These are phyloP conservation scores for Ajuga reptans DNA, from an alignment of 305 asterid genomes.

Conservation along the genomic window DNA sequence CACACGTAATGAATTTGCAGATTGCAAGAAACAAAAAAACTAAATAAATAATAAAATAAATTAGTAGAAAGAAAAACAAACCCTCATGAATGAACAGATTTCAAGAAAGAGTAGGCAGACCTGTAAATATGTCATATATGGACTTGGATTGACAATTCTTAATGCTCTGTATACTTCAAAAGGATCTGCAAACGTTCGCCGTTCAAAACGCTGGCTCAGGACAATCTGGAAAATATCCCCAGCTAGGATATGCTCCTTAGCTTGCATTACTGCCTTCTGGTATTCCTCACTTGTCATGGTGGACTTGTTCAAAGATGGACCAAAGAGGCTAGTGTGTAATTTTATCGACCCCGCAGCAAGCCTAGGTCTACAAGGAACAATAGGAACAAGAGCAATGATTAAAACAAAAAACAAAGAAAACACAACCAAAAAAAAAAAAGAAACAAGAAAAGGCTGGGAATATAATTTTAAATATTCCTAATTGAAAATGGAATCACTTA, in stretches of 20 bases:
- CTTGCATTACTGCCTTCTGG: conserved; percentile 60
- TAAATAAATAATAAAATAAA: too few species aligned
- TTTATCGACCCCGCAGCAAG: conserved; percentile 73
- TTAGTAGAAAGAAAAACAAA: not conserved
- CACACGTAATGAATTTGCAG: conserved; percentile 17
- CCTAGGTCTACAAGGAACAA: conserved; percentile 54
- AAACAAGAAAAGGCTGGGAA: not conserved
- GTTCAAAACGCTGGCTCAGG: conserved; percentile 88
- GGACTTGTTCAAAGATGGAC: conserved; percentile 60
- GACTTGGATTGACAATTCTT: conserved; percentile 92
- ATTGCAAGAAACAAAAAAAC: conserved; percentile 14
- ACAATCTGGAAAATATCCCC: conserved; percentile 95
- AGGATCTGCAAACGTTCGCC: conserved; percentile 85
- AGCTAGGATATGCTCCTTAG: conserved; percentile 85
- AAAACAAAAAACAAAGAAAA: too few species aligned
- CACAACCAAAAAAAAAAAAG: too few species aligned
- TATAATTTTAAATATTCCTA: not conserved
- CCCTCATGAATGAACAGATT: not conserved
- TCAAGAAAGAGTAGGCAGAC: conserved; percentile 35
- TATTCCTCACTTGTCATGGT: conserved; percentile 68
- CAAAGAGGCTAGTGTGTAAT: conserved; percentile 60
- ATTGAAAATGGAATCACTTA: conserved; percentile 23
- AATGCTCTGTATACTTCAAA: conserved; percentile 94
- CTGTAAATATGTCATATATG: conserved; percentile 92
- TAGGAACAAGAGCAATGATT: conserved; percentile 17